Evolutionary conservation across 2,329 filamentous ascomycete species (phyloP).

Genomic region (Fulvia fulva): DNA sequence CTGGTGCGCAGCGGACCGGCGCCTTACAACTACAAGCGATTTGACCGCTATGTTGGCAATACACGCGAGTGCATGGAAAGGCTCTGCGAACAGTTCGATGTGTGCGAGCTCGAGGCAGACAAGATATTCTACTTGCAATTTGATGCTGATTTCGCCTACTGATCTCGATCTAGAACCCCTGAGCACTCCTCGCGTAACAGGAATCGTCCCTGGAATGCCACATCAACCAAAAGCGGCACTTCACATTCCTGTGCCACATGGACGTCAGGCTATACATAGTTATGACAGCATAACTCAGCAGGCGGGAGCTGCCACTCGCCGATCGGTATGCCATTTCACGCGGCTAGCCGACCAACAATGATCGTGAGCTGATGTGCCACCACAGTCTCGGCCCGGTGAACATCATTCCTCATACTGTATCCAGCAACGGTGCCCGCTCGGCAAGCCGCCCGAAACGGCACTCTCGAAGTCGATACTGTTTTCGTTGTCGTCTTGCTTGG

Average conservation of each 20-base stretch:
- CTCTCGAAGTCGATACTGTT: background rate
- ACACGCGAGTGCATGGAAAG: background rate
- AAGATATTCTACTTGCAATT: background rate
- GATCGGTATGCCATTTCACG: background rate
- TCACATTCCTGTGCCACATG: background rate
- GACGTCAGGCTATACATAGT: background rate
- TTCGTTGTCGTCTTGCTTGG: background rate
- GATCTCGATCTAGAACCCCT: background rate
- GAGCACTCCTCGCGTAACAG: background rate
- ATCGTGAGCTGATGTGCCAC: background rate
- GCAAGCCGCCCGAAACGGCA: background rate
- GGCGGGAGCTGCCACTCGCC: background rate
- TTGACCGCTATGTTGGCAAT: background rate
- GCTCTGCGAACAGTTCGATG: background rate
- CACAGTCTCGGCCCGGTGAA: background rate
- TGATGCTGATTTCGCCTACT: background rate
- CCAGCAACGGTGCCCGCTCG: background rate
- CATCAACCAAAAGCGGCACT: background rate
- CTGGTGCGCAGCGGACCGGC: background rate
- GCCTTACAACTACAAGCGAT: background rate
- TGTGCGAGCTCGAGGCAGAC: background rate
- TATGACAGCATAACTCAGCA: background rate
- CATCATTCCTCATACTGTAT: background rate
- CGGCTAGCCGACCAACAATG: background rate
- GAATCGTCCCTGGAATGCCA: background rate